These are phyloP conservation scores for Mycena maculata DNA, from an alignment of 768 basidiomycete species.

Conservation along the genomic window DNA sequence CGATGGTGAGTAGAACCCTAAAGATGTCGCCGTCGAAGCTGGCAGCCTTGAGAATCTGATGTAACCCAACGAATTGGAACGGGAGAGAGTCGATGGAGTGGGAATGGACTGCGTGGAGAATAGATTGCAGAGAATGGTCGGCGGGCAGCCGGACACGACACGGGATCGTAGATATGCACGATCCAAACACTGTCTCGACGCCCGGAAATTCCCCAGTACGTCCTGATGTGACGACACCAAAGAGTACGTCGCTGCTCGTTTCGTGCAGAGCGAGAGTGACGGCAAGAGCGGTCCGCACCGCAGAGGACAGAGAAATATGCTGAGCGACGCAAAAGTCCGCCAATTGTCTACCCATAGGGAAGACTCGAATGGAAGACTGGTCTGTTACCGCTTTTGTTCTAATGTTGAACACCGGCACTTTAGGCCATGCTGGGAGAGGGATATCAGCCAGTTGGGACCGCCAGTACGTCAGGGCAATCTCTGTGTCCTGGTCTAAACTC, in stretches of 20 bases:
- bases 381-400: constrained; percentile 11
- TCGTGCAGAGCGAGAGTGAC: constrained; percentile 7
- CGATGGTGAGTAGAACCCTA: constrained; percentile 9
- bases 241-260: neutral
- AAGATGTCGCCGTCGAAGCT: constrained; percentile 7
- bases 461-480: neutral
- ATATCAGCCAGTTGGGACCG: neutral
- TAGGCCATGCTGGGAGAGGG: neutral
- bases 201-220: constrained; percentile 6
- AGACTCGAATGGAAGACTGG: neutral
- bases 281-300: constrained; percentile 4
- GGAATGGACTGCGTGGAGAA: constrained; percentile 2
- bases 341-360: neutral
- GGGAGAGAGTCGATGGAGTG: constrained; percentile 9
- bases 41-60: constrained; percentile 4
- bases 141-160: constrained; percentile 7
- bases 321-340: neutral
- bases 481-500: neutral
- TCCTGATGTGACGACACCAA: constrained; percentile 15
- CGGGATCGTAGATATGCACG: constrained; percentile 11
- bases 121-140: neutral
- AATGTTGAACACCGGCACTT: neutral
- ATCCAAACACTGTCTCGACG: constrained; percentile 10
- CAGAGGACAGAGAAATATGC: constrained; percentile 10
- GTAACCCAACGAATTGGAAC: constrained; percentile 7